phyloP scores from a whole-genome alignment of 306 rosid genomes.

The Begonia peltatifolia region DNA sequence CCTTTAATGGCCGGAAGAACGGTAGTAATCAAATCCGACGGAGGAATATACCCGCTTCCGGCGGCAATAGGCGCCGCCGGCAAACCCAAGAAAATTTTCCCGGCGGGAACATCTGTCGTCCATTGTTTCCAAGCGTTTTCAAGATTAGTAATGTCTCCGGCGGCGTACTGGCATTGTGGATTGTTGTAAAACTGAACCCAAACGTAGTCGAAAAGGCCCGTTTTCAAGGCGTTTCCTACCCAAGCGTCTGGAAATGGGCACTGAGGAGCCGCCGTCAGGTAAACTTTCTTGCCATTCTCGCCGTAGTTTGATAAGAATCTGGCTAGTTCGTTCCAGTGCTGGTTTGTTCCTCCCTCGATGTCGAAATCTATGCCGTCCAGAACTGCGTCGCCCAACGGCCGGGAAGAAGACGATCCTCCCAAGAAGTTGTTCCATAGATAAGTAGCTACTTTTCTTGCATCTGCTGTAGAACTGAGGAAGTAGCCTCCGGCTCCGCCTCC shows the following conservation, averaged over 20 bases:
- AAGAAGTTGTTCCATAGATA: slow-evolving; percentile 51
- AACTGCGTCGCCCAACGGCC: slow-evolving; percentile 38
- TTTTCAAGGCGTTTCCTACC: slow-evolving; percentile 34
- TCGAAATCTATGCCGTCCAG: slow-evolving; percentile 58
- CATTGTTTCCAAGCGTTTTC: slow-evolving; percentile 41
- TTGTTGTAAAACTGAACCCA: slow-evolving; percentile 64
- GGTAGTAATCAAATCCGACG: slow-evolving; percentile 28
- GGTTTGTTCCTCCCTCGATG: slow-evolving; percentile 43
- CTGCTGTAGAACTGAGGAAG: slow-evolving; percentile 27
- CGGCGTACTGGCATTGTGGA: slow-evolving; percentile 32
- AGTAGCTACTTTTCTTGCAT: slow-evolving; percentile 30
- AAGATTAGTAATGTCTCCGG: slow-evolving; percentile 23
- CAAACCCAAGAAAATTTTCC: slow-evolving; percentile 41
- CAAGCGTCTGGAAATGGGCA: slow-evolving; percentile 52
- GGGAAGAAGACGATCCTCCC: slow-evolving; percentile 33
- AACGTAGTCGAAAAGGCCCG: slow-evolving; percentile 45
- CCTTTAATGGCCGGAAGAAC: slow-evolving; percentile 42
- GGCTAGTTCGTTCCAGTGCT: slow-evolving; percentile 41
- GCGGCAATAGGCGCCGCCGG: slow-evolving; percentile 47
- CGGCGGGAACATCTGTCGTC: slow-evolving; percentile 21
- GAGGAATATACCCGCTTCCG: slow-evolving; percentile 48
- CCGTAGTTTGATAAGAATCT: slow-evolving; percentile 24
- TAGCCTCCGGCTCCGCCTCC: slow-evolving; percentile 46
- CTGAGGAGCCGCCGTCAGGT: slow-evolving; percentile 41
- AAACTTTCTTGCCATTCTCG: slow-evolving; percentile 28